Percentiles rank a stretch among this genome's conserved stretches.
Conservation (phyloP, 1,284 basidiomycete species). For the Fistulina hepatica region DNA sequence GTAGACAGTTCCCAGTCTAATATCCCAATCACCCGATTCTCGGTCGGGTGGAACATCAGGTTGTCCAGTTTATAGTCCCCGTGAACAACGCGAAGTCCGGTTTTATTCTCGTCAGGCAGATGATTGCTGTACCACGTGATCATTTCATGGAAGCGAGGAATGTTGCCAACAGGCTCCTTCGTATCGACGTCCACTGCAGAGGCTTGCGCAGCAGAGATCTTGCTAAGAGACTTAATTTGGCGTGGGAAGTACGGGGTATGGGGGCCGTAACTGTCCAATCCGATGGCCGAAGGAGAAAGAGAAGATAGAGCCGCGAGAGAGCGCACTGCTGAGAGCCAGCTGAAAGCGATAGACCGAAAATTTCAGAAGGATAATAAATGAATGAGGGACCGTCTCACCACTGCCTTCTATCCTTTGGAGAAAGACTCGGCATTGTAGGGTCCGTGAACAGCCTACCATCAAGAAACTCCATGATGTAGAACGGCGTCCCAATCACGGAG, state of each 20-base stretch:
- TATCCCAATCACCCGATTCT: conserved; percentile 88
- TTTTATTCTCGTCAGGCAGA: conserved; percentile 65
- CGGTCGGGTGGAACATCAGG: conserved; percentile 85
- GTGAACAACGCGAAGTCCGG: conserved; percentile 75
- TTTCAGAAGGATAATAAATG: conserved; percentile 2
- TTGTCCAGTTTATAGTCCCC: conserved; percentile 98
- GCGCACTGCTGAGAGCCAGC: conserved; percentile 68
- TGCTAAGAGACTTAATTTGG: conserved; percentile 78
- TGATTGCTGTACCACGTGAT: conserved; percentile 67
- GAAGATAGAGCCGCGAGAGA: conserved; percentile 69
- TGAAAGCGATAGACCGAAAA: too few relatives aligned
- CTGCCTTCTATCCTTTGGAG: conserved; percentile 50
- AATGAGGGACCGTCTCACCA: conserved; percentile 42
- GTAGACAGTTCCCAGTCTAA: conserved; percentile 97
- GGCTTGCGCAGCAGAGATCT: conserved; percentile 67
- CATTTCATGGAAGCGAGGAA: conserved; percentile 67
- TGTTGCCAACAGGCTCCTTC: conserved; percentile 46
- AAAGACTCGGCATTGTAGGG: conserved; percentile 61
- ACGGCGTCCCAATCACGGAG: conserved; percentile 74
- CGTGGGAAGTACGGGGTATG: conserved; percentile 79
- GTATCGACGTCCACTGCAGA: conserved; percentile 55
- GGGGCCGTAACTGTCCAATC: conserved; percentile 73
- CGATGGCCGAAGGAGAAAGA: conserved; percentile 58
- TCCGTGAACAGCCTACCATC: conserved; percentile 92
- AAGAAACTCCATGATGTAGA: conserved; percentile 94